Evolutionary conservation across 2,329 filamentous ascomycete genomes (phyloP), one percentile per base, ranked within the genome.

Genomic region (Pyricularia grisea): DNA sequence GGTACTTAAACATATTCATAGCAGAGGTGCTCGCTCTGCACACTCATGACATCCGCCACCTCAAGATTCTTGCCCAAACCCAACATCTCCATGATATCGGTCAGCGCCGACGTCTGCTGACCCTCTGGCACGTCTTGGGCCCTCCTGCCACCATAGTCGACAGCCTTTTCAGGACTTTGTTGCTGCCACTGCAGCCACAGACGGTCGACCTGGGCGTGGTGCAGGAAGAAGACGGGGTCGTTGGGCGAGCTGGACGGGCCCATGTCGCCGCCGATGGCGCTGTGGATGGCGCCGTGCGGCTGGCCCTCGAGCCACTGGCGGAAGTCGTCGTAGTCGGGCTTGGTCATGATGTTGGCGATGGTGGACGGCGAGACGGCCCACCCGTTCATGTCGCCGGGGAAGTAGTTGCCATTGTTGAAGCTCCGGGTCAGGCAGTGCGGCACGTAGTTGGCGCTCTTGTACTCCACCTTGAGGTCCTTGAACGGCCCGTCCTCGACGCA

Each of bases 171-270:
- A 11, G 23, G n/a, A 55, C 30, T 23, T 28, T 31, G 28, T 50
- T 55, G 82, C 74, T 83, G 82, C 81, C 82, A 84, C 71, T 84
- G 79, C 74, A 80, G 83, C 74, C 81, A 83, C 65, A 81, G 76
- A 11, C 82, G 76, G 70, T 84, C 82, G 68, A 84, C 79, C 71
- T 81, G 77, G 0, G 75, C 80, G 68, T 84, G 82, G 70, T 84
- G 81, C 11, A 81, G 73, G 70, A 77, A 83, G 74, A 84, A 84
- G 1, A 74, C 79, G 2, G 82, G 82, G 69, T 84, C 82, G 50
- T 75, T 75, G 27, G 76, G 76, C 4, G 77, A 78, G 9, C 74
- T 76, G 72, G 5, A 79, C 75, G 28, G 76, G 1, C 74, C 72
- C 77, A 79, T 79, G 68, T 78, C 75, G 9, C 75, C 77, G 64